phyloP scores from a whole-genome alignment of 441 rosid species.

The Corymbia citriodora region DNA sequence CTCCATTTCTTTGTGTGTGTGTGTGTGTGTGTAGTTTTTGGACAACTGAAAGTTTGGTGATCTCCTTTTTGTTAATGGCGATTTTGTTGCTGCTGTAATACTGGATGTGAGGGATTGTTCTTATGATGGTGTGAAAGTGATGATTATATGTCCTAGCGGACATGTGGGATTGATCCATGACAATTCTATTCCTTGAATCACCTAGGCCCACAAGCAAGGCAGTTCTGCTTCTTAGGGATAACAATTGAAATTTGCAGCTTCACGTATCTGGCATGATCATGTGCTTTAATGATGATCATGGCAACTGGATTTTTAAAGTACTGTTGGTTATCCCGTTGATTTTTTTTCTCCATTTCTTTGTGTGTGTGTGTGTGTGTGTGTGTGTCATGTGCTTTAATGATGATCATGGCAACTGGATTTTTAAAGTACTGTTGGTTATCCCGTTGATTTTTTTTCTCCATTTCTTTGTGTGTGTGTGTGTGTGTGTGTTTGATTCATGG shows the following conservation, averaged over 20 bases:
- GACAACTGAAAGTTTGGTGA: no score
- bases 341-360: neutral
- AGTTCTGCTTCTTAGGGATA: neutral
- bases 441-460: neutral
- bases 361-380: no score
- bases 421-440: neutral
- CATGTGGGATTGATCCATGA: neutral
- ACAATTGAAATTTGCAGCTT: neutral
- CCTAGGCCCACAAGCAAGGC: neutral
- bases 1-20: fast-evolving
- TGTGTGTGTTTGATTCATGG: fast-evolving
- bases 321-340: neutral
- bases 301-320: neutral
- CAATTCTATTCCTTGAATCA: neutral
- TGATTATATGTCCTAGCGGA: neutral
- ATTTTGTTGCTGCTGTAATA: neutral
- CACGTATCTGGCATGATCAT: neutral
- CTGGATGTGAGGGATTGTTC: neutral
- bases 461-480: neutral
- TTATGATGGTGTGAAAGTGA: neutral
- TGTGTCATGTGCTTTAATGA: neutral
- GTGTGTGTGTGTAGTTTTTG: no score
- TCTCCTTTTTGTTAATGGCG: neutral
- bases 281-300: neutral
- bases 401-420: neutral